These are phyloP conservation scores for Hyphopichia burtonii DNA, from an alignment of 1,139 yeast genomes.

Conservation along the genomic window DNA sequence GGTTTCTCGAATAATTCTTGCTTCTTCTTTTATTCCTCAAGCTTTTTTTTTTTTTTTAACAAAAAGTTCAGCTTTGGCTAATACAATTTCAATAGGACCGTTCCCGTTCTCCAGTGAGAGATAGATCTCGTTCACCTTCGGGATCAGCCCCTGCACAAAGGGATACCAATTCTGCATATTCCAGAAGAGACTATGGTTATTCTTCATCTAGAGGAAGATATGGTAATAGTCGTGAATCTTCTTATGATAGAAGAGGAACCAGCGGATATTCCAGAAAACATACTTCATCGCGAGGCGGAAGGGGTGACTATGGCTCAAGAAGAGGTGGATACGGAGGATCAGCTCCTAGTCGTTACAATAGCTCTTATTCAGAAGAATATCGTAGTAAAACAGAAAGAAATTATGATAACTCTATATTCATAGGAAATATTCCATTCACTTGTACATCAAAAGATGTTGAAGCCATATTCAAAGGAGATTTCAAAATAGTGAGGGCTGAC, in stretches of 20 bases:
- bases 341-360: conserved; percentile 5
- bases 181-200: conserved; percentile 12
- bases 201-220: conserved; percentile 16
- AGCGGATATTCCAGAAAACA: neutral
- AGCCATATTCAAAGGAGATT: conserved; percentile 59
- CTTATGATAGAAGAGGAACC: conserved; percentile 12
- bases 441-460: conserved; percentile 59
- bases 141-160: conserved; percentile 15
- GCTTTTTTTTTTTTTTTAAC: too few species aligned
- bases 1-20: neutral
- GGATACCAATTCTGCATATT: conserved; percentile 9
- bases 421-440: conserved; percentile 72
- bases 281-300: conserved; percentile 7
- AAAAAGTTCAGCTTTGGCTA: conserved; percentile 16
- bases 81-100: conserved; percentile 37
- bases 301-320: conserved; percentile 18
- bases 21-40: neutral
- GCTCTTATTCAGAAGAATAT: conserved; percentile 25
- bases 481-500: conserved; percentile 81
- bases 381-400: conserved; percentile 56
- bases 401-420: conserved; percentile 66
- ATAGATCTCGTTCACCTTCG: conserved; percentile 35
- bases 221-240: conserved; percentile 11
- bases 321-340: conserved; percentile 13
- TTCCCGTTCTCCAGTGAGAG: conserved; percentile 47